Evolutionary conservation across 2,329 filamentous ascomycete species (phyloP).

Genomic region (Hymenoscyphus infarciens): DNA sequence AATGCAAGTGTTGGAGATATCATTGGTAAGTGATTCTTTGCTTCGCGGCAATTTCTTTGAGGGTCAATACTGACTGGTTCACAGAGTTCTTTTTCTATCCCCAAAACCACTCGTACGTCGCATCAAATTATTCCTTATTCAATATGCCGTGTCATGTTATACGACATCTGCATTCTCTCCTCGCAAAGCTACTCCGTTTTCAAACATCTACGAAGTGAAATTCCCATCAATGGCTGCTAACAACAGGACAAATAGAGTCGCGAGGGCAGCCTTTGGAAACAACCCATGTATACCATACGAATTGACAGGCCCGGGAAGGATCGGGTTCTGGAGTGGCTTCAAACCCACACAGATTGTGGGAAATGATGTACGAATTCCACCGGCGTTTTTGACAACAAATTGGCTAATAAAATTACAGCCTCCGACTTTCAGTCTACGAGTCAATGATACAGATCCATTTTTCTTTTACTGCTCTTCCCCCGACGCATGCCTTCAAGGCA

Average conservation of each 20-base stretch:
- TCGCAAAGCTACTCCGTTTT: background rate
- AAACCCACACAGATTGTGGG: conserved; percentile 40
- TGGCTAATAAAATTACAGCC: conserved; percentile 23
- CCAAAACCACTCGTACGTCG: conserved; percentile 49
- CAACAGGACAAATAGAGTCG: conserved; percentile 38
- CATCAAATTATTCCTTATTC: background rate
- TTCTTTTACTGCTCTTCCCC: conserved; percentile 70
- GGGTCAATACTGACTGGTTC: conserved; percentile 7
- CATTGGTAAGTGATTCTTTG: conserved; percentile 38
- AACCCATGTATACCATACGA: conserved; percentile 63
- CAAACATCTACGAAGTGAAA: background rate
- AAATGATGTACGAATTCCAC: conserved; percentile 32
- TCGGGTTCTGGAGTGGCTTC: conserved; percentile 53
- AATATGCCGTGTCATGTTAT: background rate
- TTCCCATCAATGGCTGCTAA: background rate
- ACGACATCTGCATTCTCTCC: background rate
- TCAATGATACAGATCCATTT: conserved; percentile 61
- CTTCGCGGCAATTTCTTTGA: background rate
- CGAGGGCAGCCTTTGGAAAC: conserved; percentile 50
- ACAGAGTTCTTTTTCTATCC: conserved; percentile 58
- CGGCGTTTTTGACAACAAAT: background rate
- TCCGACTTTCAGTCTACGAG: conserved; percentile 41
- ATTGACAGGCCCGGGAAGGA: conserved; percentile 44
- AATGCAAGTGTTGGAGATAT: conserved; percentile 45
- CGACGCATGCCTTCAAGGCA: conserved; percentile 63